Evolutionary conservation across 768 basidiomycete genomes (phyloP).

Genomic region (Russula sp.): DNA sequence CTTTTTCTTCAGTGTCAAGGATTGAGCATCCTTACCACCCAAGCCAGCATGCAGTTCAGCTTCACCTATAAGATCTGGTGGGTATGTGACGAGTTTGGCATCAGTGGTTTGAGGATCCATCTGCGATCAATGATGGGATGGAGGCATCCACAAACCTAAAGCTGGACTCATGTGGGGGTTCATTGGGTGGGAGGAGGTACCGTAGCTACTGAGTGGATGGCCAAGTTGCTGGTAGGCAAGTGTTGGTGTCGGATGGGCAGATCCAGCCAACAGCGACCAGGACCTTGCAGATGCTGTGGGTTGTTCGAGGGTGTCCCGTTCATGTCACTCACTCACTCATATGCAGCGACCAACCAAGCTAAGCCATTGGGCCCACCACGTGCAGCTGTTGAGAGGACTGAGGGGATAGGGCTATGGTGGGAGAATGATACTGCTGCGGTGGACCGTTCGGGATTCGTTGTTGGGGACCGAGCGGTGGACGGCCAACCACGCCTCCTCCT

Average conservation of each 20-base stretch:
- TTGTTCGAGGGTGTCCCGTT: slow-evolving; percentile 41
- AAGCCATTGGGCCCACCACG: slow-evolving; percentile 37
- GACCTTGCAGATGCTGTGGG: slow-evolving; percentile 31
- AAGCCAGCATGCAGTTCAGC: too few species aligned
- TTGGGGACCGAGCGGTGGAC: slow-evolving; percentile 31
- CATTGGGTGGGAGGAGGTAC: slow-evolving; percentile 31
- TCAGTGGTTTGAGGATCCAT: slow-evolving; percentile 31
- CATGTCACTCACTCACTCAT: too few species aligned
- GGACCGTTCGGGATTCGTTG: slow-evolving; percentile 38
- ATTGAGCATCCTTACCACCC: too few species aligned
- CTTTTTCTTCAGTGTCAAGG: too few species aligned
- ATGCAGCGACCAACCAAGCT: slow-evolving; percentile 48
- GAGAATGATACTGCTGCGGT: slow-evolving; percentile 58
- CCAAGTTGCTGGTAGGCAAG: too few species aligned
- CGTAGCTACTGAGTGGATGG: slow-evolving; percentile 57
- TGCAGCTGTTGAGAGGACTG: slow-evolving; percentile 38
- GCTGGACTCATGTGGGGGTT: slow-evolving; percentile 53
- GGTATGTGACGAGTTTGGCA: slow-evolving; percentile 37
- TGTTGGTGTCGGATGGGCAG: slow-evolving; percentile 31
- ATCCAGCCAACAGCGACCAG: slow-evolving; percentile 32
- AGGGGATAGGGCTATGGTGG: slow-evolving; percentile 56
- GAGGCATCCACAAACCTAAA: slow-evolving; percentile 40
- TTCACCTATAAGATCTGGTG: too few species aligned
- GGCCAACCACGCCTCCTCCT: slow-evolving; percentile 24
- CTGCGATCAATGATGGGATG: slow-evolving; percentile 24